Percentiles rank a stretch among this genome's conserved stretches.
Evolutionary conservation across 805 yeast genomes (phyloP).

Genomic region (Saccharomycopsis malanga): DNA sequence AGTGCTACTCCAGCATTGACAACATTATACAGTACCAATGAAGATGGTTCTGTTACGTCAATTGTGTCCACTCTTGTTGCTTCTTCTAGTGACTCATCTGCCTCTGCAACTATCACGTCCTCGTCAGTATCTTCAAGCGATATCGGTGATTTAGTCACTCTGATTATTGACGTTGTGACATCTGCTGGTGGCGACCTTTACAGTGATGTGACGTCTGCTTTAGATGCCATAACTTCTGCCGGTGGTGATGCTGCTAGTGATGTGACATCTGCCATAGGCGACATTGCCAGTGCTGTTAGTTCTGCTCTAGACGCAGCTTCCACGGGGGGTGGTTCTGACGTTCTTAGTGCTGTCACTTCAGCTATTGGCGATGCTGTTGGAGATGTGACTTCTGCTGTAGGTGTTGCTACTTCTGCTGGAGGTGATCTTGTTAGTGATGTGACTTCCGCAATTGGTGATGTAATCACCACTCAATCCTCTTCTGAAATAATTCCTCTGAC

Average conservation of each 20-base stretch:
- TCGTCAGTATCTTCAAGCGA: no score
- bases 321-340: constrained; percentile 9
- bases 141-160: no score
- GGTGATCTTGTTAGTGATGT: neutral
- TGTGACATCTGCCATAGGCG: neutral
- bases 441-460: constrained; percentile 8
- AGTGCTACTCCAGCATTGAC: neutral
- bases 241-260: no score
- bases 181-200: no score
- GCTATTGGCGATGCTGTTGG: constrained; percentile 9
- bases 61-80: neutral
- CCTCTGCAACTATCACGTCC: no score
- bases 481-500: no score
- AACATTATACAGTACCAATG: constrained; percentile 7
- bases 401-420: constrained; percentile 10
- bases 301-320: constrained; percentile 1
- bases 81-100: no score
- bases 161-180: no score
- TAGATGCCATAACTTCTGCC: neutral
- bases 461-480: no score
- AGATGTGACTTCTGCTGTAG: constrained; percentile 6
- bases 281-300: constrained; percentile 9
- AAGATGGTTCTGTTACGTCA: neutral
- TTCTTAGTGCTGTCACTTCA: constrained; percentile 6
- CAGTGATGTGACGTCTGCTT: neutral